Evolutionary conservation across 2,329 filamentous ascomycete species (phyloP).

Genomic region (Exophiala bonariae): DNA sequence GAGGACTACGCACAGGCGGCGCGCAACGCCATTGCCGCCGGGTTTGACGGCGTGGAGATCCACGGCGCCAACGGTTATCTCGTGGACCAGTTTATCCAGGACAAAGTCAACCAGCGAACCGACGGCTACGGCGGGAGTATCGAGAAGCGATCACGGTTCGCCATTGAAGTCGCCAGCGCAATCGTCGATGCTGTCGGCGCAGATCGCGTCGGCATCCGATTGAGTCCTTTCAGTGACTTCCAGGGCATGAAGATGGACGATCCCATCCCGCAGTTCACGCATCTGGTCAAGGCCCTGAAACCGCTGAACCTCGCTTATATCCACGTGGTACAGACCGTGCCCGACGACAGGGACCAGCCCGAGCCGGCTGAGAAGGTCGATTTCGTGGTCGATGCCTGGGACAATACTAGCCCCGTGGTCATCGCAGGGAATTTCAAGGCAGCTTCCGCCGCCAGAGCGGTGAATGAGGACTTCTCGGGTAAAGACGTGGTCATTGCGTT

Average conservation of each 20-base stretch:
- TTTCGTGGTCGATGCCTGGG: slow-evolving; percentile 39
- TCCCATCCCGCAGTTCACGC: slow-evolving; percentile 59
- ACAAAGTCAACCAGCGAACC: slow-evolving; percentile 50
- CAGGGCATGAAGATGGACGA: slow-evolving; percentile 58
- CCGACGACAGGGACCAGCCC: slow-evolving; percentile 38
- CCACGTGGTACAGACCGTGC: slow-evolving; percentile 57
- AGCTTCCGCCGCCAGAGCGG: slow-evolving; percentile 50
- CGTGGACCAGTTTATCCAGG: slow-evolving; percentile 54
- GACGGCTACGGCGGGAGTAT: slow-evolving; percentile 54
- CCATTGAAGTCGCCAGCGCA: slow-evolving; percentile 45
- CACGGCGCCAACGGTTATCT: slow-evolving; percentile 53
- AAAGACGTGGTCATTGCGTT: slow-evolving; percentile 50
- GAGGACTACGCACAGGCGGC: slow-evolving; percentile 47
- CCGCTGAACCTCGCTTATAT: slow-evolving; percentile 57
- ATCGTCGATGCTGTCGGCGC: slow-evolving; percentile 34
- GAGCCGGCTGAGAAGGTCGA: slow-evolving; percentile 31
- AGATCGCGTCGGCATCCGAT: slow-evolving; percentile 46
- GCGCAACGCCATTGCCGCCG: slow-evolving; percentile 54
- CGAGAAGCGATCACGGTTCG: slow-evolving; percentile 56
- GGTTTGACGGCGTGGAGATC: slow-evolving; percentile 53
- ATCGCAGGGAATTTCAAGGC: slow-evolving; percentile 57
- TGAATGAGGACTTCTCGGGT: slow-evolving; percentile 42
- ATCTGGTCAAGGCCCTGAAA: slow-evolving; percentile 53
- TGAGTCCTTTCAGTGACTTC: slow-evolving; percentile 46
- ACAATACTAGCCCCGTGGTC: slow-evolving; percentile 55